Base-by-base conservation (phyloP, 2,329 filamentous ascomycete genomes). In the Pseudogymnoascus sp. region DNA sequence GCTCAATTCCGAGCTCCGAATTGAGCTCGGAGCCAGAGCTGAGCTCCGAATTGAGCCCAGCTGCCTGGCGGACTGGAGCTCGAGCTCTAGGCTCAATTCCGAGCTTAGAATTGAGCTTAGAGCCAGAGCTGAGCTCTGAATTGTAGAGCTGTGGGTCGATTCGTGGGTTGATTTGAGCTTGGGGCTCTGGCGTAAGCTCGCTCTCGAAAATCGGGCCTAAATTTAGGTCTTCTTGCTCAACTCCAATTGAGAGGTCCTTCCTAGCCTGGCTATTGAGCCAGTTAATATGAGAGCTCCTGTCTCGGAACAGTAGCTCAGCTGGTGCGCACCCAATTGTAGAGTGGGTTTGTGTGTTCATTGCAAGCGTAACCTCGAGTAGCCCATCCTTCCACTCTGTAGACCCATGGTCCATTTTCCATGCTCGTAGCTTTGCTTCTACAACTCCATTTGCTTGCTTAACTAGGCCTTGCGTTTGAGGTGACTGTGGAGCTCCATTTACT, bases 381-480 rank as follows among this genome's bases (percentile, higher is more conserved):
- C 39, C 43, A 6, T 50, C 14, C 4, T 5, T 16, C 64, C 33
- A 65, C 28, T 60, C 18, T 43, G 22, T 59, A 25, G 57, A 61
- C 18, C 63, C 50, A 22, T 59, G 57, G 28, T 65, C 64, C 11
- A 47, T 28, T 61, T 63, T 63, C 37, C 60, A 65, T 7, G n/a
- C 57, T 14, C 33, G 25, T 9, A 66, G n/a, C 12, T 64, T 64
- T 2, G 41, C 20, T 54, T 66, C 63, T 4, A 66, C 57, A n/a
- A 61, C 57, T 12, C 60, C 57, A 62, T 67, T 67, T 4, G 62
- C 66, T 58, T 68, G 62, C 43, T 67, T 60, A 41, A 68, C 58
- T 18, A 65, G 43, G 8, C 63, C 65, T 58, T 66, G 60, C n/a
- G 57, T 67, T 58, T 63, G 61, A 20, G 66, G 63, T 14, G 41